These are phyloP conservation scores for Rhodotorula sphaerocarpa DNA, from an alignment of 768 basidiomycete species.

Conservation along the genomic window DNA sequence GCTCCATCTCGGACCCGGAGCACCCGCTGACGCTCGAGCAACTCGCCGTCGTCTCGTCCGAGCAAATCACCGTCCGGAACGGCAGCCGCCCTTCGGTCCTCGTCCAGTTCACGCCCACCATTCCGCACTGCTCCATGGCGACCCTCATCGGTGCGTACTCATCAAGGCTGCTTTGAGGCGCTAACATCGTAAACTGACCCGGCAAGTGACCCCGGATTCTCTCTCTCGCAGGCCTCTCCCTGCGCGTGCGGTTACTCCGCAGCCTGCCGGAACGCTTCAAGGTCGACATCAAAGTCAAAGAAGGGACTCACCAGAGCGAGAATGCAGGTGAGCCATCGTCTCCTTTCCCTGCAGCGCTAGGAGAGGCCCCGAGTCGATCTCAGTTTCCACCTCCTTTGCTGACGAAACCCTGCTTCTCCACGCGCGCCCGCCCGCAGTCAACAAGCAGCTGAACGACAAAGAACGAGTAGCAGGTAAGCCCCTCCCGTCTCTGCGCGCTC, in stretches of 20 bases:
- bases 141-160: slow-evolving; percentile 84
- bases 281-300: slow-evolving; percentile 83
- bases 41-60: slow-evolving; percentile 83
- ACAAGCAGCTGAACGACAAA: slow-evolving; percentile 98
- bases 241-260: slow-evolving; percentile 79
- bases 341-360: no score
- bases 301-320: slow-evolving; percentile 94
- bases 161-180: no score
- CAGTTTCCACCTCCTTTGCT: not conserved
- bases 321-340: slow-evolving; percentile 56
- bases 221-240: slow-evolving; percentile 66
- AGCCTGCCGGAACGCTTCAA: slow-evolving; percentile 88
- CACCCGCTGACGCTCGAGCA: slow-evolving; percentile 87
- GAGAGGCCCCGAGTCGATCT: no score
- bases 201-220: not conserved
- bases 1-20: slow-evolving; percentile 88
- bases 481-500: no score
- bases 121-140: slow-evolving; percentile 95
- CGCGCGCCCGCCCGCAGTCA: slow-evolving; percentile 55
- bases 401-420: not conserved
- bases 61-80: slow-evolving; percentile 60
- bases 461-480: slow-evolving; percentile 66
- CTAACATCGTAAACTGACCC: not conserved
- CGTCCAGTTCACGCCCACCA: slow-evolving; percentile 90
- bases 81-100: slow-evolving; percentile 56